Evolutionary conservation across 305 asterid species (phyloP).

Genomic region (Withania somnifera): DNA sequence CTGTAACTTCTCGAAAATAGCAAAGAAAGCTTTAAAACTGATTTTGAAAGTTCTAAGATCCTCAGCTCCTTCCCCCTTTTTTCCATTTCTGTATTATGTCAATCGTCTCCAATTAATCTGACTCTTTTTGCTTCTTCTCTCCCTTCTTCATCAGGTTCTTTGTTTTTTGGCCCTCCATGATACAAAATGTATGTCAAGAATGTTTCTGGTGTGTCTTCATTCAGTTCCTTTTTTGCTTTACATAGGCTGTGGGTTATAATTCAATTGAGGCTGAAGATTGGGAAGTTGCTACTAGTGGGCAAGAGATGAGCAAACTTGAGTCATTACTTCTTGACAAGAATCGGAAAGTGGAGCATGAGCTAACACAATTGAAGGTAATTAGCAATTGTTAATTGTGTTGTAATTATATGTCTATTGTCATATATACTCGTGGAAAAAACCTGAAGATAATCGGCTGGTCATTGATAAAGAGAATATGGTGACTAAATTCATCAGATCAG

Average conservation of each 20-base stretch:
- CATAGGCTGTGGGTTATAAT: conserved; percentile 96
- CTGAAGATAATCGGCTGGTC: neutral
- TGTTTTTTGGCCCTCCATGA: neutral
- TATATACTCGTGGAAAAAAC: neutral
- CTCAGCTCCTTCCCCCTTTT: neutral
- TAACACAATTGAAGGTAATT: conserved; percentile 80
- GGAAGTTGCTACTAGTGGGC: conserved; percentile 97
- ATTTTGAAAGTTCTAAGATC: neutral
- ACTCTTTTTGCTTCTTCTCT: neutral
- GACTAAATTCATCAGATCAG: neutral
- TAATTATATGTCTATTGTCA: neutral
- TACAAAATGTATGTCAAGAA: neutral
- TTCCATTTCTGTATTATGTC: neutral
- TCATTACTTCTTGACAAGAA: conserved; percentile 94
- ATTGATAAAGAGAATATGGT: neutral
- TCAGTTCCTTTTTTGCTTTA: neutral
- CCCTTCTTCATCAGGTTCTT: neutral
- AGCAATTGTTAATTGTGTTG: neutral
- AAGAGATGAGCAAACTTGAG: conserved; percentile 98
- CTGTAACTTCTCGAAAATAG: neutral
- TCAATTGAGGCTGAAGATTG: conserved; percentile 99
- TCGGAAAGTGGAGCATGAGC: conserved; percentile 96
- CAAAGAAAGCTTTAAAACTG: neutral
- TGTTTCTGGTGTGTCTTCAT: neutral
- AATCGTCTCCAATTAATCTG: neutral